These are phyloP conservation scores for Heterobasidion annosum DNA, from an alignment of 1,284 basidiomycete genomes.

Conservation along the genomic window DNA sequence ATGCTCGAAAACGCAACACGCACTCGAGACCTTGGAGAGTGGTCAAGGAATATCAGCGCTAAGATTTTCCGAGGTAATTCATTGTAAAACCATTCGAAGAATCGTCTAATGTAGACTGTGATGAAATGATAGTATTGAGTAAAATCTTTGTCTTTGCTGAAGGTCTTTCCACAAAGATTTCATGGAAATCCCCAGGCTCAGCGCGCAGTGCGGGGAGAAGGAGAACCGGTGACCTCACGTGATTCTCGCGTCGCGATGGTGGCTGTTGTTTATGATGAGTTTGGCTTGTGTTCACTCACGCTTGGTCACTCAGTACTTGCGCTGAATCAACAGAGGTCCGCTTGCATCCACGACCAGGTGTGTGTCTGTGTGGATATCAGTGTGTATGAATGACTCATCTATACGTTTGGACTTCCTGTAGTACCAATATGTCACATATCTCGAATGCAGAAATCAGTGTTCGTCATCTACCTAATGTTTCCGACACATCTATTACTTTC, in stretches of 20 bases:
- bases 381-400: neutral
- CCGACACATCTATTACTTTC: constrained; percentile 34
- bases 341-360: neutral
- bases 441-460: constrained; percentile 28
- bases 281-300: neutral
- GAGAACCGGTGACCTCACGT: neutral
- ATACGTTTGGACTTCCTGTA: neutral
- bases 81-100: no score
- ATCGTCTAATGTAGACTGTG: no score
- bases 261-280: neutral
- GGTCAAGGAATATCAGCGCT: no score
- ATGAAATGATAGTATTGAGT: no score
- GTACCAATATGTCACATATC: neutral
- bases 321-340: neutral
- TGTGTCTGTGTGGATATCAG: neutral
- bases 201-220: neutral
- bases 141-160: neutral
- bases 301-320: no score
- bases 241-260: neutral
- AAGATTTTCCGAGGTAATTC: no score
- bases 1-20: no score
- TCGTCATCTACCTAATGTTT: constrained; percentile 38
- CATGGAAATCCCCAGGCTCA: neutral
- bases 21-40: no score
- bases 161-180: neutral